phyloP scores from a whole-genome alignment of 2,329 filamentous ascomycete species.

The Xylaria digitata region DNA sequence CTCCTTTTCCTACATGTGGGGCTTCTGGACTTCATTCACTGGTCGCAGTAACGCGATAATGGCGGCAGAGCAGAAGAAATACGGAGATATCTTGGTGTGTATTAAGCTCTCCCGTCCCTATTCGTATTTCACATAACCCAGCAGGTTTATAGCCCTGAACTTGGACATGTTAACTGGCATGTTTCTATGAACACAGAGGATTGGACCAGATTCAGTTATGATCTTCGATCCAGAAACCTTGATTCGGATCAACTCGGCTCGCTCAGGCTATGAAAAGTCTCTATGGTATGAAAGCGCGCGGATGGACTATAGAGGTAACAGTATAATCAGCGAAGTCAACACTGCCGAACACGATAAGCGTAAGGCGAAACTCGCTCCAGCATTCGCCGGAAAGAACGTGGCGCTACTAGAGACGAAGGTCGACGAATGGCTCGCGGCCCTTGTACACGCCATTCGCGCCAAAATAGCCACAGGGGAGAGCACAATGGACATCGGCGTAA shows the following conservation, averaged over 20 bases:
- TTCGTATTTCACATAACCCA: neutral
- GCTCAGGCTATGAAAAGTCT: slow-evolving; percentile 43
- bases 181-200: slow-evolving; percentile 17
- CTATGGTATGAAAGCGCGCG: slow-evolving; percentile 42
- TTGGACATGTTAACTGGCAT: neutral
- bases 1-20: slow-evolving; percentile 45
- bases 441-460: slow-evolving; percentile 37
- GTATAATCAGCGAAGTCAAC: slow-evolving; percentile 40
- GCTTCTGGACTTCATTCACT: slow-evolving; percentile 27
- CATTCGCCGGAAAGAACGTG: slow-evolving; percentile 44
- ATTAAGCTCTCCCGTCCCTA: neutral
- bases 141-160: neutral
- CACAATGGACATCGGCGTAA: slow-evolving; percentile 40
- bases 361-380: slow-evolving; percentile 43
- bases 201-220: slow-evolving; percentile 44
- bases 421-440: slow-evolving; percentile 38
- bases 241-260: slow-evolving; percentile 43
- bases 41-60: slow-evolving; percentile 38
- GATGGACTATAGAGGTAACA: slow-evolving; percentile 44
- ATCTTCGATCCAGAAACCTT: slow-evolving; percentile 43
- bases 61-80: slow-evolving; percentile 36
- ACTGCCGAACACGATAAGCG: slow-evolving; percentile 42
- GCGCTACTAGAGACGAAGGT: slow-evolving; percentile 43
- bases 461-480: slow-evolving; percentile 33
- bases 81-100: slow-evolving; percentile 40